Percentiles rank a stretch among this genome's conserved stretches.
phyloP scores from a whole-genome alignment of 805 yeast genomes.

The Wickerhamomyces tratensis region DNA sequence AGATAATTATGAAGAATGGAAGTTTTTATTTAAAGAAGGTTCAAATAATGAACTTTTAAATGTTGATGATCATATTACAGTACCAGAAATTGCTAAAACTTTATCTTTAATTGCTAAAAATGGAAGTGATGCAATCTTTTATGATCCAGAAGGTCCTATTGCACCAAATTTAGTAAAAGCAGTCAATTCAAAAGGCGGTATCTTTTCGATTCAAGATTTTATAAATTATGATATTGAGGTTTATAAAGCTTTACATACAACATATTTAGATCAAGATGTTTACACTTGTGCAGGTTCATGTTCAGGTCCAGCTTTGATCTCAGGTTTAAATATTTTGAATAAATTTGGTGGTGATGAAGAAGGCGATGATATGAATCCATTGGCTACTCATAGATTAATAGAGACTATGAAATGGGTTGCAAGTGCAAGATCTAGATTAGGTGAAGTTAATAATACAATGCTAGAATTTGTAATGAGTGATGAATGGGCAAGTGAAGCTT shows the following conservation, averaged over 20 bases:
- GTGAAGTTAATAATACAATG: constrained; percentile 46
- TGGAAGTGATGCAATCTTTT: constrained; percentile 72
- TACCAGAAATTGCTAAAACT: constrained; percentile 60
- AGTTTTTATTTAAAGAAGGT: constrained; percentile 34
- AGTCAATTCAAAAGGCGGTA: constrained; percentile 53
- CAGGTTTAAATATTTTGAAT: constrained; percentile 64
- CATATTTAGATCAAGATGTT: constrained; percentile 32
- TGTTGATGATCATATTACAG: constrained; percentile 49
- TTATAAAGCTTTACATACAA: constrained; percentile 30
- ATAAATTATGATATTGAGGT: constrained; percentile 41
- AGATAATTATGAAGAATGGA: constrained; percentile 39
- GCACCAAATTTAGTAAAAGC: constrained; percentile 47
- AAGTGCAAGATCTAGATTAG: constrained; percentile 75
- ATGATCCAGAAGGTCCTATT: constrained; percentile 73
- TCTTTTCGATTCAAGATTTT: constrained; percentile 59
- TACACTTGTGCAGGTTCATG: constrained; percentile 65
- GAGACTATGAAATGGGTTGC: constrained; percentile 96
- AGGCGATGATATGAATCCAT: constrained; percentile 36
- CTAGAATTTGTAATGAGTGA: constrained; percentile 33
- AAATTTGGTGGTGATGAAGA: constrained; percentile 24
- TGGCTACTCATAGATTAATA: constrained; percentile 55
- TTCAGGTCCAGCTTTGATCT: constrained; percentile 71
- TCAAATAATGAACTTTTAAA: constrained; percentile 25
- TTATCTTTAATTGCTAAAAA: constrained; percentile 59
- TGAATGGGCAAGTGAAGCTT: constrained; percentile 47